These are phyloP conservation scores for Aureococcus anophagefferens DNA, from an alignment of 108 stramenopile genomes.

Conservation along the genomic window DNA sequence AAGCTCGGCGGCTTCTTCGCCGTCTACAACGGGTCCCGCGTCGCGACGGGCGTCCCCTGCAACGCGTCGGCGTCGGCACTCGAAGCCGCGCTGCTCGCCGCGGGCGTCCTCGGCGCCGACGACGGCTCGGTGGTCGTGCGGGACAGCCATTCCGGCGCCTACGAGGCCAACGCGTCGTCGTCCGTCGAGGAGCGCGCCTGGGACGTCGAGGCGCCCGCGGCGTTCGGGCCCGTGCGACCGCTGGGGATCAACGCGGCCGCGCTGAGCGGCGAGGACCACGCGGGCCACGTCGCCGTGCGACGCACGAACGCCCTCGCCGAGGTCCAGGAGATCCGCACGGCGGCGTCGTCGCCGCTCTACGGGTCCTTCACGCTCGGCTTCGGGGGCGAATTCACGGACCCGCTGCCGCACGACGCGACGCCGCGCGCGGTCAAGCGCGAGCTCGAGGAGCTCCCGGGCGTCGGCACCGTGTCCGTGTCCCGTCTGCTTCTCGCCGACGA, in stretches of 20 bases:
- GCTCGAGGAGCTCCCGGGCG: neutral
- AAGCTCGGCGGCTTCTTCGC: neutral
- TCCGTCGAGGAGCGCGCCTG: neutral
- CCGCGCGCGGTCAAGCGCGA: neutral
- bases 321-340: neutral
- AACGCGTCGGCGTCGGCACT: neutral
- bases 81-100: neutral
- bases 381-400: neutral
- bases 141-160: neutral
- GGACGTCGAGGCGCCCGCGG: neutral
- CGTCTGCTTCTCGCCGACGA: too few relatives aligned
- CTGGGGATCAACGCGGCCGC: neutral
- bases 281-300: neutral
- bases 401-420: neutral
- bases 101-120: neutral
- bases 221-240: neutral
- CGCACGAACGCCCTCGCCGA: neutral
- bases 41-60: neutral
- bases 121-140: neutral
- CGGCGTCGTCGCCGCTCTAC: neutral
- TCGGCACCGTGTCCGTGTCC: neutral
- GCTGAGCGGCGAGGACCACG: neutral
- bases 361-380: neutral
- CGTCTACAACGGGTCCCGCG: neutral
- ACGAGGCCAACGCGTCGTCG: neutral